These are phyloP conservation scores for Globisporangium iwayamae DNA, from an alignment of 352 stramenopile species.

Conservation along the genomic window DNA sequence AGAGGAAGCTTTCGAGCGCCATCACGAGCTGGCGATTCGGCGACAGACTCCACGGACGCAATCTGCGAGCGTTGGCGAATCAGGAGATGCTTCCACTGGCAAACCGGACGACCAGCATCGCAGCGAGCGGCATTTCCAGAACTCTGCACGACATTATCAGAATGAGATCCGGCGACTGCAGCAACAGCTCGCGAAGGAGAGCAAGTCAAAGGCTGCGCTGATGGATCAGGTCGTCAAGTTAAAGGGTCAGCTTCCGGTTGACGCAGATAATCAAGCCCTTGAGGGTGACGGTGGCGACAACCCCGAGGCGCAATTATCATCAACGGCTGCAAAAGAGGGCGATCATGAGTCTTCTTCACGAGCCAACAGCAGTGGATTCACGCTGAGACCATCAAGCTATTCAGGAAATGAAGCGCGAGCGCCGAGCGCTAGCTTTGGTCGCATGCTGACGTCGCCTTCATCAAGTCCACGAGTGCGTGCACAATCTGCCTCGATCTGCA, in stretches of 20 bases:
- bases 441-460: slow-evolving; percentile 2
- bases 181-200: slow-evolving; percentile 53
- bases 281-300: background rate
- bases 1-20: slow-evolving; percentile 35
- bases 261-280: slow-evolving; percentile 3
- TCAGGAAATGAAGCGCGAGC: background rate
- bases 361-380: background rate
- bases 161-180: slow-evolving; percentile 68
- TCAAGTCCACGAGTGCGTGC: slow-evolving; percentile 27
- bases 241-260: background rate
- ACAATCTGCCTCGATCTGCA: slow-evolving; percentile 30
- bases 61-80: background rate
- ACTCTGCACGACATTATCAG: slow-evolving; percentile 50
- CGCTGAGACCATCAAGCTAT: background rate
- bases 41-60: background rate
- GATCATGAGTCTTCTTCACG: background rate
- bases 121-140: slow-evolving; percentile 27
- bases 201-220: slow-evolving; percentile 36
- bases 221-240: slow-evolving; percentile 45
- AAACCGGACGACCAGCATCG: slow-evolving; percentile 6
- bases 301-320: background rate
- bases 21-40: slow-evolving; percentile 26
- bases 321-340: background rate
- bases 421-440: slow-evolving; percentile 3
- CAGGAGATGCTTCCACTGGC: background rate